Base-by-base conservation (phyloP, 306 rosid species). In the Castanea sativa region DNA sequence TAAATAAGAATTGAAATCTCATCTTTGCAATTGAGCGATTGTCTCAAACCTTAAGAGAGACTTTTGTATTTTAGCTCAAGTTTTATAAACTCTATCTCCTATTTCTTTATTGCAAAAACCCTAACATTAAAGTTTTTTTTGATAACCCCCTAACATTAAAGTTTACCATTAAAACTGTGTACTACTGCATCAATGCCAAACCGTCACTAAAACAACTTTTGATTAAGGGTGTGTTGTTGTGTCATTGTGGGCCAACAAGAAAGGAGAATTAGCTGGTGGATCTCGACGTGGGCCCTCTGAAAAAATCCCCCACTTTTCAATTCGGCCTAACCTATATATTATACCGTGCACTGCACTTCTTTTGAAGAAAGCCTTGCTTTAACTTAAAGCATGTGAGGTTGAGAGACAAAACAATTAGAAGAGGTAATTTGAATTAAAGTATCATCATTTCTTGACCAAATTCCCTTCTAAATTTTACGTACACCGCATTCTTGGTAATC, bases 301-400 rank as follows among this genome's bases (percentile, higher is more conserved):
- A 52, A 38, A 18, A 43, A 20, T 2, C 35, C 7, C 23, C 45
- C 35, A 58, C 49, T 65, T 64, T 68, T 35, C 23, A 81, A 61
- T 29, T 74, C 60, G 81, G 86, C 74, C 74, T 16, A 82, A 76
- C 77, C 57, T 76, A 74, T 30, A 41, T 79, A 75, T 41, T 41
- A 8, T 73, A 71, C 70, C 91, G 83, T 90, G 74, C 33, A 60
- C 77, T 33, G 51, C 92, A 88, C 92, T 88, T 84, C 76, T 78
- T 84, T 84, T 76, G 76, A 67, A 59, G 74, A 74, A 75, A 84
- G 55, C 33, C 23, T 90, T 84, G 92, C 97, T 92, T 90, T 87
- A 75, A 83, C 83, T 87, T 82, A 88, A 92, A 92, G 97, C 87
- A 75, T 63, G 81, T 20, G 77, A 78, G 67, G 79, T 80, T 83